Conservation (phyloP, 2,329 filamentous ascomycete genomes). For the Venturia oleaginea region DNA sequence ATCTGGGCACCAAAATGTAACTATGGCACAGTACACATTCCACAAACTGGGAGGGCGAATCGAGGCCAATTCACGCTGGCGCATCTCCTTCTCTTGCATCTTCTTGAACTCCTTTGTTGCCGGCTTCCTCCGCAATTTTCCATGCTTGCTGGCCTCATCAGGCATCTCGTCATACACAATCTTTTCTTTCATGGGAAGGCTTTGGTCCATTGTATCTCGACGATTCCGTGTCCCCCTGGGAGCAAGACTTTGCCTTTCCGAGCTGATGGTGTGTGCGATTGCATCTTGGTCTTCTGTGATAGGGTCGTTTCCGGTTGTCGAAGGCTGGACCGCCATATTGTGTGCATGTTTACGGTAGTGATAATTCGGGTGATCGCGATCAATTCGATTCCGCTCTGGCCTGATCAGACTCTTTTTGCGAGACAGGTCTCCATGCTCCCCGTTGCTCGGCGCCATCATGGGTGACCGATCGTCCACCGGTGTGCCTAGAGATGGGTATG, state of each 20-base stretch:
- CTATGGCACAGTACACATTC: conserved; percentile 88
- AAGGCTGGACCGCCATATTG: conserved; percentile 83
- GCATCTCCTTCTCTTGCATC: conserved; percentile 50
- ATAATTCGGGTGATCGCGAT: conserved; percentile 85
- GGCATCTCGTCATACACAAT: conserved; percentile 6
- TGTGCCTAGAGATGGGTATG: conserved; percentile 35
- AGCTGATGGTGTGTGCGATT: conserved; percentile 42
- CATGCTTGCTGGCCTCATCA: not conserved
- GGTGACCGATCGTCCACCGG: conserved; percentile 41
- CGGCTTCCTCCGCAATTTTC: conserved; percentile 49
- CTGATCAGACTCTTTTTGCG: conserved; percentile 84
- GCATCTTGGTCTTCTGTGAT: conserved; percentile 61
- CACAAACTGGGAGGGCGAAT: conserved; percentile 77
- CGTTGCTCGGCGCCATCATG: conserved; percentile 35
- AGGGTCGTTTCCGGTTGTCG: conserved; percentile 85
- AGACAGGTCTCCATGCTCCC: conserved; percentile 34
- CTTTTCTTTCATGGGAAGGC: conserved; percentile 17
- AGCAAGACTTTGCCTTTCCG: conserved; percentile 48
- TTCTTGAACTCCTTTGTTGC: conserved; percentile 52
- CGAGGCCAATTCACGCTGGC: conserved; percentile 51
- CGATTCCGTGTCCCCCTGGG: conserved; percentile 25
- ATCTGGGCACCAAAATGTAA: conserved; percentile 92
- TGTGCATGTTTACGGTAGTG: conserved; percentile 92
- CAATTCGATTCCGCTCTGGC: conserved; percentile 79
- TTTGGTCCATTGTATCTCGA: conserved; percentile 30